Evolutionary conservation across 257 asterid species (phyloP).

Genomic region (Salvia rosmarinus): DNA sequence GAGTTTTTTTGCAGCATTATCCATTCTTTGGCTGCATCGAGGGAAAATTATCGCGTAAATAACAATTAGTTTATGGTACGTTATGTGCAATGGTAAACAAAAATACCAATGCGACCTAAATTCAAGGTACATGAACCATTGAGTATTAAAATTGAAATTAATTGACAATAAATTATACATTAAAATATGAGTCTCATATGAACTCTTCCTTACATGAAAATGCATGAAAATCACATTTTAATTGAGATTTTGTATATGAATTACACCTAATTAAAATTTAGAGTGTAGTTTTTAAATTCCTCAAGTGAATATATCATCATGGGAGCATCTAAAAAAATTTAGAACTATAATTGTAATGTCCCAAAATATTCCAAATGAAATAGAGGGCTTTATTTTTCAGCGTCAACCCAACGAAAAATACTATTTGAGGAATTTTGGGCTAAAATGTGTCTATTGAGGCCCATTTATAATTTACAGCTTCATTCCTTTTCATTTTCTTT

Average conservation of each 20-base stretch:
- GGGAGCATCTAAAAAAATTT: neutral
- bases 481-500: too few relatives aligned
- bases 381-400: neutral
- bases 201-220: too few relatives aligned
- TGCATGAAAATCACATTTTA: too few relatives aligned
- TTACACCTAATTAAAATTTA: too few relatives aligned
- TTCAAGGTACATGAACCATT: neutral
- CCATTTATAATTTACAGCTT: neutral
- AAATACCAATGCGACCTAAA: neutral
- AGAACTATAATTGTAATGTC: neutral
- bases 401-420: neutral
- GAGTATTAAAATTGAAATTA: neutral
- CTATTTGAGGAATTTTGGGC: neutral
- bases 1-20: slow-evolving; percentile 39
- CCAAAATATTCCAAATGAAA: neutral
- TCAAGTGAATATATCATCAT: too few relatives aligned
- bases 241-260: too few relatives aligned
- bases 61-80: too few relatives aligned
- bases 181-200: too few relatives aligned
- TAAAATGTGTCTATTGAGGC: neutral
- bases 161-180: neutral
- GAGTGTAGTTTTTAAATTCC: too few relatives aligned
- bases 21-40: slow-evolving; percentile 48
- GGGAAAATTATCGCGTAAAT: neutral
- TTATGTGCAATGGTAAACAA: neutral